Evolutionary conservation across 1,284 basidiomycete genomes (phyloP).

Genomic region (Hemileccinum hortonii): DNA sequence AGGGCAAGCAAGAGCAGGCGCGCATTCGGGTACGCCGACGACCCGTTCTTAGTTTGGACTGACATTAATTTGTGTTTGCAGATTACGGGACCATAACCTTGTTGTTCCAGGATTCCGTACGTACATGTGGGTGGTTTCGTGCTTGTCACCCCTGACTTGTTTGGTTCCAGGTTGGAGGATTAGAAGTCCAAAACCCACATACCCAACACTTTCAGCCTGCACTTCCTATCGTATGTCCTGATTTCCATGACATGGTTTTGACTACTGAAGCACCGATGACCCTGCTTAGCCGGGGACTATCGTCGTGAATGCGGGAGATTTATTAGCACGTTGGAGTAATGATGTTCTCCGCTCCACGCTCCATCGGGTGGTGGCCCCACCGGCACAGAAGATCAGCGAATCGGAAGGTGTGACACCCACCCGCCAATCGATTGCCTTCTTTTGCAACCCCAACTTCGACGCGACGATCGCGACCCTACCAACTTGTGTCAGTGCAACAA

Average conservation of each 20-base stretch:
- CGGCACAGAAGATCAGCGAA: slow-evolving; percentile 47
- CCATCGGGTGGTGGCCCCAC: slow-evolving; percentile 79
- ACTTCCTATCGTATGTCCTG: slow-evolving; percentile 64
- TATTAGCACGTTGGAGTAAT: slow-evolving; percentile 73
- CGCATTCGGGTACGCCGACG: slow-evolving; percentile 60
- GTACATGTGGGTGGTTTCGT: slow-evolving; percentile 14
- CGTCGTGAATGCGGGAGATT: slow-evolving; percentile 8
- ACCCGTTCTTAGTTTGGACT: background rate
- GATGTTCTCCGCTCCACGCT: slow-evolving; percentile 76
- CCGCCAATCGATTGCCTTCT: slow-evolving; percentile 83
- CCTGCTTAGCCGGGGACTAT: slow-evolving; percentile 58
- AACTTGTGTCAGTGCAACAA: slow-evolving; percentile 60
- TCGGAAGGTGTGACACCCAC: slow-evolving; percentile 57
- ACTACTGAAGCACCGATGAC: slow-evolving; percentile 12
- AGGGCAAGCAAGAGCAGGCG: slow-evolving; percentile 76
- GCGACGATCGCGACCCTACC: slow-evolving; percentile 72
- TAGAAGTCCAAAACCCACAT: slow-evolving; percentile 80
- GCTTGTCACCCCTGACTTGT: slow-evolving; percentile 1
- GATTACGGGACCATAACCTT: slow-evolving; percentile 85
- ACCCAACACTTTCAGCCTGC: slow-evolving; percentile 71
- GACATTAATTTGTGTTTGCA: slow-evolving; percentile 21
- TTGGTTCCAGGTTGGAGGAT: slow-evolving; percentile 63
- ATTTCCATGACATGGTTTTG: background rate
- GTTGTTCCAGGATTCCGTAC: slow-evolving; percentile 77
- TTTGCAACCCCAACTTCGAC: slow-evolving; percentile 80